Percentiles rank a stretch among this genome's conserved stretches.
Evolutionary conservation across 805 yeast genomes (phyloP).

Genomic region (Blastobotrys parvus): DNA sequence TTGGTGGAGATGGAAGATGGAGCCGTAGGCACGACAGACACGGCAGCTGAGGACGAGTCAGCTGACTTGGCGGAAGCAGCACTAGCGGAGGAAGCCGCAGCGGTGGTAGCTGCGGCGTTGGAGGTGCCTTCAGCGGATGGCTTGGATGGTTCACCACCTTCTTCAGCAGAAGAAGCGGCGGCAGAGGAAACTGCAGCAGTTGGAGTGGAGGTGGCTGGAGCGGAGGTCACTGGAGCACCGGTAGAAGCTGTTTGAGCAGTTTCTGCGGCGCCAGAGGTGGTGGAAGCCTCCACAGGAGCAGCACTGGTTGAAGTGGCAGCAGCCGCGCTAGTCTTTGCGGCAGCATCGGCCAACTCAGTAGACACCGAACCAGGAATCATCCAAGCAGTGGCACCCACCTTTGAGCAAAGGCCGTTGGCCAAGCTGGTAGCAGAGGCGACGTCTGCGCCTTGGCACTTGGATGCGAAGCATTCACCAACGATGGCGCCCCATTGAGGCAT

Average conservation of each 20-base stretch:
- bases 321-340: conserved; percentile 28
- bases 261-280: background rate
- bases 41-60: conserved; percentile 2
- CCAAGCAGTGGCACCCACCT: conserved; percentile 37
- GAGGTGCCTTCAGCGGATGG: conserved; percentile 5
- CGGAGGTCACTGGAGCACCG: conserved; percentile 7
- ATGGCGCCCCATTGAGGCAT: conserved; percentile 40
- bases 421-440: conserved; percentile 33
- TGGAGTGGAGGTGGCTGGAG: conserved; percentile 7
- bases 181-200: conserved; percentile 10
- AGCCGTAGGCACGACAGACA: too few relatives aligned
- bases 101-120: conserved; percentile 7
- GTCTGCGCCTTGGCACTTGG: conserved; percentile 31
- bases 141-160: too few relatives aligned
- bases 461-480: conserved; percentile 38
- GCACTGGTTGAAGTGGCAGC: conserved; percentile 1
- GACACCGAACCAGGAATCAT: conserved; percentile 37
- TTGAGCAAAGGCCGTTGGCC: conserved; percentile 36
- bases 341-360: conserved; percentile 22
- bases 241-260: conserved; percentile 4
- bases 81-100: conserved; percentile 3
- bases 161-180: conserved; percentile 7
- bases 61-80: too few relatives aligned
- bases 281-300: background rate
- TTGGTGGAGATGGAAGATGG: too few relatives aligned